Evolutionary conservation across 2,329 filamentous ascomycete genomes (phyloP).

Genomic region (Elsinoe perseae): DNA sequence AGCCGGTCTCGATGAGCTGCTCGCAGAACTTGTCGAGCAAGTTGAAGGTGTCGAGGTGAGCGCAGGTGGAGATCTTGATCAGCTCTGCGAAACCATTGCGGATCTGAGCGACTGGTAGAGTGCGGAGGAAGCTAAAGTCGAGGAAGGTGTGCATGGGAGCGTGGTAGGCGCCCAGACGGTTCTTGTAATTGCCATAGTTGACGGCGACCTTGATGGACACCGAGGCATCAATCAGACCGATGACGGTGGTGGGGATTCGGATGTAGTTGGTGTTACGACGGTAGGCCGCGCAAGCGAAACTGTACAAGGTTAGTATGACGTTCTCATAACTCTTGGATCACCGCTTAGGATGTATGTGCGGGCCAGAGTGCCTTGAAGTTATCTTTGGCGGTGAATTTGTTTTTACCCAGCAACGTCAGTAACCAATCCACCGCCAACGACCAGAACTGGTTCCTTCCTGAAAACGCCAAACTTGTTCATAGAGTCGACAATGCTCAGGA

Average conservation of each 20-base stretch:
- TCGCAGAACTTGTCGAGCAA: conserved; percentile 63
- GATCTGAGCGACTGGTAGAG: conserved; percentile 59
- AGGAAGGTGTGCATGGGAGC: conserved; percentile 65
- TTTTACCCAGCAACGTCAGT: conserved; percentile 65
- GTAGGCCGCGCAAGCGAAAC: conserved; percentile 64
- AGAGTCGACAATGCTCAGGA: conserved; percentile 61
- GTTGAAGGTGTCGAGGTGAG: conserved; percentile 58
- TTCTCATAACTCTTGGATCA: conserved; percentile 19
- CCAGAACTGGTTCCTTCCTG: conserved; percentile 59
- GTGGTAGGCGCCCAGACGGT: conserved; percentile 64
- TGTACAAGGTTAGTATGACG: conserved; percentile 29
- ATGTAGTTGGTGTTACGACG: conserved; percentile 67
- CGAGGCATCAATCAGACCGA: conserved; percentile 66
- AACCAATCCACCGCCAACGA: conserved; percentile 62
- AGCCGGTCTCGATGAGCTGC: conserved; percentile 56
- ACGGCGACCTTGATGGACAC: conserved; percentile 73
- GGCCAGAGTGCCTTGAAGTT: conserved; percentile 45
- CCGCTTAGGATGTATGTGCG: conserved; percentile 28
- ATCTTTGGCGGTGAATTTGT: conserved; percentile 34
- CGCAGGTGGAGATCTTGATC: conserved; percentile 68
- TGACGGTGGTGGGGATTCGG: conserved; percentile 65
- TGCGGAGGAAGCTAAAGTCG: conserved; percentile 64
- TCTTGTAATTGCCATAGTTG: conserved; percentile 71
- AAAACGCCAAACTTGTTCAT: conserved; percentile 68
- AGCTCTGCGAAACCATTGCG: conserved; percentile 67